Percentiles rank a stretch among this genome's conserved stretches.
These are phyloP conservation scores for Fraxinus nigra DNA, from an alignment of 305 asterid species.

Conservation along the genomic window DNA sequence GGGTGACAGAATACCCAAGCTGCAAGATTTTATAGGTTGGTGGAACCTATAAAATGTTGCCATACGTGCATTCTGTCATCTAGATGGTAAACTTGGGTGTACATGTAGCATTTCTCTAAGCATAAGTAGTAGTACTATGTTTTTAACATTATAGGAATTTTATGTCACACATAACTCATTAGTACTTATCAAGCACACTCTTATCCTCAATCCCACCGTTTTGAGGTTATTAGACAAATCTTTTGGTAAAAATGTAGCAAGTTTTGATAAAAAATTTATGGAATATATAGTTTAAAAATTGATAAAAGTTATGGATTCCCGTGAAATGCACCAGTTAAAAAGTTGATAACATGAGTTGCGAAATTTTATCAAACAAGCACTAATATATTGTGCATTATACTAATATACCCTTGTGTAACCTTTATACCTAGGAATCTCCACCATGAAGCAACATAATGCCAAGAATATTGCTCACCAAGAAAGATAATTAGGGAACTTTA, in stretches of 20 bases:
- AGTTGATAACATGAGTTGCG: background rate
- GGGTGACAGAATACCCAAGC: no score
- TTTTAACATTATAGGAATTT: background rate
- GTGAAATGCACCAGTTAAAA: background rate
- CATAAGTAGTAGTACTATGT: no score
- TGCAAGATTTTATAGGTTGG: no score
- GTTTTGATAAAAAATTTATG: background rate
- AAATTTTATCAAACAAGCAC: background rate
- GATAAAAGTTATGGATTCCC: no score
- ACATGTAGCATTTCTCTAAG: no score
- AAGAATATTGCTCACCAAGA: constrained; percentile 23
- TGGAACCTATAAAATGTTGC: no score
- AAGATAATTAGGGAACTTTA: background rate
- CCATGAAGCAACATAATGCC: constrained; percentile 4
- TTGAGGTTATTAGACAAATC: background rate
- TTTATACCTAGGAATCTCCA: constrained; percentile 6
- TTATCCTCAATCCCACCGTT: background rate
- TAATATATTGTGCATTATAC: background rate
- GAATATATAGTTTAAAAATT: no score
- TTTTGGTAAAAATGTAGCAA: background rate
- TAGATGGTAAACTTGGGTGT: no score
- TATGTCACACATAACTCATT: background rate
- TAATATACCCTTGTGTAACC: background rate
- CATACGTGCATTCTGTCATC: no score
- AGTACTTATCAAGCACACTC: background rate